Evolutionary conservation across 306 rosid species (phyloP).

Genomic region (Hippophae rhamnoides): DNA sequence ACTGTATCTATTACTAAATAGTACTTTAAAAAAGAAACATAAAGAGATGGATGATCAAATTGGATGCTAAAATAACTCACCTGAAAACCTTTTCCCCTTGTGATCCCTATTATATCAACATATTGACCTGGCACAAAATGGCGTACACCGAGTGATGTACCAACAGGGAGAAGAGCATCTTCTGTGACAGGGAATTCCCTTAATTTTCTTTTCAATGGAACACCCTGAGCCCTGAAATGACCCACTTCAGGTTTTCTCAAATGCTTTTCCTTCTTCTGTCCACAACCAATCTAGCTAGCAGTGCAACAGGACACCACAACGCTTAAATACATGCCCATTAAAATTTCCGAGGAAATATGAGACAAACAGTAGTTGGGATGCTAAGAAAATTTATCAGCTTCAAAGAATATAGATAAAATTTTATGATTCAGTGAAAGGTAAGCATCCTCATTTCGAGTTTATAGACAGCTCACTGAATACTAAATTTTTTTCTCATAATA

Average conservation of each 20-base stretch:
- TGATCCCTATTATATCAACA: conserved; percentile 77
- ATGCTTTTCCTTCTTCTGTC: conserved; percentile 93
- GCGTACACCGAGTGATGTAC: conserved; percentile 69
- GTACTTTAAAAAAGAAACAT: background rate
- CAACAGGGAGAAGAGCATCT: conserved; percentile 93
- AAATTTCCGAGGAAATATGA: background rate
- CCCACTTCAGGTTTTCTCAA: conserved; percentile 92
- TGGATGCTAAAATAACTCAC: conserved; percentile 27
- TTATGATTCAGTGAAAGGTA: too few species aligned
- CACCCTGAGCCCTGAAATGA: conserved; percentile 96
- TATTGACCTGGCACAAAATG: conserved; percentile 97
- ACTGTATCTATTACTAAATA: too few species aligned
- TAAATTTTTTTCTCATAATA: too few species aligned
- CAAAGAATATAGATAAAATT: too few species aligned
- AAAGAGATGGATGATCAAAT: conserved; percentile 4
- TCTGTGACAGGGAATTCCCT: conserved; percentile 87
- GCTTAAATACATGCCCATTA: conserved; percentile 22
- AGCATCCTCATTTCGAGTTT: too few species aligned
- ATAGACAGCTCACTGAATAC: too few species aligned
- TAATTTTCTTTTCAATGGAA: conserved; percentile 81
- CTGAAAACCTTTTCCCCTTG: conserved; percentile 96
- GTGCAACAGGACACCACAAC: conserved; percentile 31
- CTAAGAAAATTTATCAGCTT: too few species aligned
- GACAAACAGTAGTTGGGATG: background rate
- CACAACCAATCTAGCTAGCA: conserved; percentile 97